Evolutionary conservation across 768 basidiomycete species (phyloP), one percentile per base, ranked within the genome.

Genomic region (Russula lepida): DNA sequence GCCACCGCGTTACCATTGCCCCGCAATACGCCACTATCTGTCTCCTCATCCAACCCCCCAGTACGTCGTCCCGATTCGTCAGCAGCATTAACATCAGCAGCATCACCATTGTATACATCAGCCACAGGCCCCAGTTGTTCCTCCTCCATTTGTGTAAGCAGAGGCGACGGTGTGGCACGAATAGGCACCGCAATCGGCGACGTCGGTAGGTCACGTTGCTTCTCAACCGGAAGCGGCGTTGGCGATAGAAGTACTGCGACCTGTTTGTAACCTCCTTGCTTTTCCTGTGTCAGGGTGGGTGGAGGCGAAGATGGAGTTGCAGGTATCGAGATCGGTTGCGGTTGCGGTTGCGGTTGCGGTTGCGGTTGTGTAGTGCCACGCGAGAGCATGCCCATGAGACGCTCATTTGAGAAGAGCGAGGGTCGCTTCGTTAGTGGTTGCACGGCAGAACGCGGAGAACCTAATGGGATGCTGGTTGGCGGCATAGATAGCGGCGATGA

Each of bases 381-480:
- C 6, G 69, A 71, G 23, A 77, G 66, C 47, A 77, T 69, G 43
- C 74, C 75, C 65, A 70, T 72, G 67, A 77, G 67, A 56, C 76
- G 74, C 48, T 74, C 73, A 58, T 74, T 75, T 46, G 76, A 63
- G 52, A 64, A 64, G 9, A 66, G 48, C 37, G 64, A 62, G 3
- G 37, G 6, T 19, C 65, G 63, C 27, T 64, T 64, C 30, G 47
- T 33, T 4, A 54, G 63, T 2, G 28, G 1, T 15, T 44, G 47
- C 19, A 13, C 17, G 17, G 56, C 6, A 0, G 58, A 11, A 21
- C 56, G 63, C 46, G 63, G 59, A 21, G 60, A 58, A 13, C 48
- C 43, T 13, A 63, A 54, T 21, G 57, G n/a, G 25, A 60, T 37
- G 25, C 58, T 43, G 21, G 13, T n/a, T 9, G 65, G 53, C 2